phyloP scores from a whole-genome alignment of 768 basidiomycete species.

The Lactarius evosmus region DNA sequence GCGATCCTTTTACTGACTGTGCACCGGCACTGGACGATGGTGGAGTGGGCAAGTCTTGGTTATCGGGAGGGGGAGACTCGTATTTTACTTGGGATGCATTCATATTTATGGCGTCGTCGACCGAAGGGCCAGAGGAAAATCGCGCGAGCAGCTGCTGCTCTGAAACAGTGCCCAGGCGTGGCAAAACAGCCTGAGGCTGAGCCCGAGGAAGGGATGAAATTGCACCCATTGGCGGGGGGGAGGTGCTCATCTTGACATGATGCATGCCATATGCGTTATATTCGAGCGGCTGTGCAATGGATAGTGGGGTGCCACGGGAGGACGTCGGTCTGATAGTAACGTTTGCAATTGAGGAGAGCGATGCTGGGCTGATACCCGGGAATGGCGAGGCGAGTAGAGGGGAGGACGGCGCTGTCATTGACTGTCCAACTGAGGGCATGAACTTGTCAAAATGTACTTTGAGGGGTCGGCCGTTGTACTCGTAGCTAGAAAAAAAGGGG shows the following conservation, averaged over 20 bases:
- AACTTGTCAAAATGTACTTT: conserved; percentile 94
- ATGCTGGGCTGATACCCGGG: conserved; percentile 1
- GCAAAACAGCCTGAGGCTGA: conserved; percentile 14
- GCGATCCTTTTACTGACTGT: conserved; percentile 15
- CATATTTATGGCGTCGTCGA: neutral
- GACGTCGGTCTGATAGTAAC: conserved; percentile 13
- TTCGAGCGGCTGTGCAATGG: conserved; percentile 11
- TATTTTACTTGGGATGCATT: neutral
- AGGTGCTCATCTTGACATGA: conserved; percentile 4
- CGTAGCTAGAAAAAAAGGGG: conserved; percentile 52
- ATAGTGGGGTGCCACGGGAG: conserved; percentile 9
- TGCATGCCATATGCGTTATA: conserved; percentile 3
- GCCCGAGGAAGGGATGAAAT: conserved; percentile 13
- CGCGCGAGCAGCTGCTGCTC: conserved; percentile 18
- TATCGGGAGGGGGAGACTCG: conserved; percentile 7
- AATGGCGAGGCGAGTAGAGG: conserved; percentile 14
- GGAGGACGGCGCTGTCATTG: conserved; percentile 26
- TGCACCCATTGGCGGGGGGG: conserved; percentile 10
- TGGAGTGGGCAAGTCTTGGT: conserved; percentile 24
- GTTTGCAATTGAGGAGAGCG: conserved; percentile 14
- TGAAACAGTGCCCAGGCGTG: neutral
- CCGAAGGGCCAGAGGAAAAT: neutral
- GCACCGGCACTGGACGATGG: conserved; percentile 26
- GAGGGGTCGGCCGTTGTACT: conserved; percentile 80
- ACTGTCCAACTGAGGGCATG: conserved; percentile 38